phyloP scores from a whole-genome alignment of 75 land plant species.

The Azolla pinnata region DNA sequence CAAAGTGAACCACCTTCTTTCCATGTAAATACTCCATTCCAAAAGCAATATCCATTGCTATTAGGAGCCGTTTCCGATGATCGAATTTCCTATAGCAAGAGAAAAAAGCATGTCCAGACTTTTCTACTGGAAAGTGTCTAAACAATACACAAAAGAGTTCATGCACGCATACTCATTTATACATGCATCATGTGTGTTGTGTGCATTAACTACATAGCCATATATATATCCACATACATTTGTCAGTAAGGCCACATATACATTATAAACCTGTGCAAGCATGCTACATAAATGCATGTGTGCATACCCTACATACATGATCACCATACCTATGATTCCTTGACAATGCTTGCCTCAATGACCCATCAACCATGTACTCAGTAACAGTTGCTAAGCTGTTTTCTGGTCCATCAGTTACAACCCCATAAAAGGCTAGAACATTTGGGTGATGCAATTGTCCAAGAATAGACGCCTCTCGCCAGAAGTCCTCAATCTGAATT shows the following conservation, averaged over 20 bases:
- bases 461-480: slow-evolving; percentile 82
- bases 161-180: too few relatives aligned
- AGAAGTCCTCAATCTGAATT: slow-evolving; percentile 79
- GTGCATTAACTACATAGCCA: too few relatives aligned
- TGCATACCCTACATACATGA: too few relatives aligned
- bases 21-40: slow-evolving; percentile 96
- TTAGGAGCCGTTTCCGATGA: slow-evolving; percentile 74
- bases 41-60: slow-evolving; percentile 93
- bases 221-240: too few relatives aligned
- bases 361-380: slow-evolving; percentile 97
- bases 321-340: slow-evolving; percentile 72
- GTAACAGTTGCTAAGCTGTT: slow-evolving; percentile 89
- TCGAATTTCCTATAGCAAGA: slow-evolving; percentile 79
- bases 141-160: too few relatives aligned
- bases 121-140: too few relatives aligned
- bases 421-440: slow-evolving; percentile 96
- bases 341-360: slow-evolving; percentile 62
- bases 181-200: too few relatives aligned
- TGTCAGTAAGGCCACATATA: too few relatives aligned
- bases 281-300: too few relatives aligned
- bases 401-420: slow-evolving; percentile 92
- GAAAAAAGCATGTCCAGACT: too few relatives aligned
- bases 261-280: too few relatives aligned
- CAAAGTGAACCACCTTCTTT: slow-evolving; percentile 89
- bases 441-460: slow-evolving; percentile 95